These are phyloP conservation scores for Claviceps fusiformis DNA, from an alignment of 2,329 filamentous ascomycete genomes.

Conservation along the genomic window DNA sequence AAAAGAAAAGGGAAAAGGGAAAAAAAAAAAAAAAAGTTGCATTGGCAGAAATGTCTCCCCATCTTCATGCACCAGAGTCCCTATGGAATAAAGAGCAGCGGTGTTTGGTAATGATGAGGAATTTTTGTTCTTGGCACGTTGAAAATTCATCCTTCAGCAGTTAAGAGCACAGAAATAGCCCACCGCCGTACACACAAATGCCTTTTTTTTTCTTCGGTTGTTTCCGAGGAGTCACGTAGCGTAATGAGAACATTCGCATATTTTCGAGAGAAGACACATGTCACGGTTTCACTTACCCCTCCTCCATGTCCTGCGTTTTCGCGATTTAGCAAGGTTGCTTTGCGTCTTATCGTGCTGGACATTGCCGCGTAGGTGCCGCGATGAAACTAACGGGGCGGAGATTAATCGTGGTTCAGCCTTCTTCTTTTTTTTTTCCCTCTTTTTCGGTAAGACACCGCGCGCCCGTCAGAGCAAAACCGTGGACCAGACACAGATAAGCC, in stretches of 20 bases:
- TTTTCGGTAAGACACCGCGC: background rate
- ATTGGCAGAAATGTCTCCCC: slow-evolving; percentile 26
- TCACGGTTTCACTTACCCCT: background rate
- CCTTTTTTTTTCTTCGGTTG: slow-evolving; percentile 17
- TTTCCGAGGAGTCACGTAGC: too few species aligned
- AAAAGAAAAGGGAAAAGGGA: too few species aligned
- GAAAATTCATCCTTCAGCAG: slow-evolving; percentile 42
- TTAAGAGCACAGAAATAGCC: slow-evolving; percentile 34
- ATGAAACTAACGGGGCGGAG: background rate
- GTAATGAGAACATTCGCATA: background rate
- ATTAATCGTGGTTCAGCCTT: background rate
- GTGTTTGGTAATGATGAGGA: slow-evolving; percentile 47
- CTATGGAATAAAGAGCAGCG: slow-evolving; percentile 24
- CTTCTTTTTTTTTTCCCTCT: background rate
- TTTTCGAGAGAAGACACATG: background rate
- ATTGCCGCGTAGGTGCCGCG: background rate
- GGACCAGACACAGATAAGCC: background rate
- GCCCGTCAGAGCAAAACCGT: background rate
- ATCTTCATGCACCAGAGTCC: slow-evolving; percentile 43
- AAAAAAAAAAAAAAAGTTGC: background rate
- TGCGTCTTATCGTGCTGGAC: background rate
- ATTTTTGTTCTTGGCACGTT: slow-evolving; percentile 39
- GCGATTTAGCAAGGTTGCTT: background rate
- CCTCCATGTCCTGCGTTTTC: background rate
- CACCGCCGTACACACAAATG: slow-evolving; percentile 49